These are phyloP conservation scores for Sonneratia alba DNA, from an alignment of 345 rosid species.

Conservation along the genomic window DNA sequence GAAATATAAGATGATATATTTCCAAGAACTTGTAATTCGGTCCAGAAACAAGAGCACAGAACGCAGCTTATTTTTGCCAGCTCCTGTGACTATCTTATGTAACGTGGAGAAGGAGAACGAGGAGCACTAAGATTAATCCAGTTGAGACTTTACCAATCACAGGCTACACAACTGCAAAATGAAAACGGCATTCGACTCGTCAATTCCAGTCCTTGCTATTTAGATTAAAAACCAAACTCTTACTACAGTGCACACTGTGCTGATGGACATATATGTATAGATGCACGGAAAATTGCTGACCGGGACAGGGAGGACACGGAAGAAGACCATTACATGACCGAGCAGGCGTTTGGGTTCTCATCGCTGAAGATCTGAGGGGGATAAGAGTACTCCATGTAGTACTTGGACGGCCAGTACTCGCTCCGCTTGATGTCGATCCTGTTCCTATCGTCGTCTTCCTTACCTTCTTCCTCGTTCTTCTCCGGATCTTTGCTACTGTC, in stretches of 20 bases:
- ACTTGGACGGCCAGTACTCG: constrained; percentile 39
- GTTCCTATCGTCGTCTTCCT: constrained; percentile 7
- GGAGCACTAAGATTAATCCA: not conserved
- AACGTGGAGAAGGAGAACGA: not conserved
- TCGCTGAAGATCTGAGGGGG: constrained; percentile 53
- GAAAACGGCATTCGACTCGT: not conserved
- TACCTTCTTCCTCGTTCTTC: constrained; percentile 14
- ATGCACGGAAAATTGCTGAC: constrained; percentile 12
- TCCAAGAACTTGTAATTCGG: not conserved
- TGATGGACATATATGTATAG: constrained; percentile 1
- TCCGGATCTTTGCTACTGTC: constrained; percentile 12
- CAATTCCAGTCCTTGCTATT: not conserved
- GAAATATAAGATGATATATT: no score
- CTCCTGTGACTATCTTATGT: not conserved
- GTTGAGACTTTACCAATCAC: not conserved
- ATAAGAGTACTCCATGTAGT: constrained; percentile 29
- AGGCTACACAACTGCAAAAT: not conserved
- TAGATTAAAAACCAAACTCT: not conserved
- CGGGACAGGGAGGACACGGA: not conserved
- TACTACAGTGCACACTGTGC: not conserved
- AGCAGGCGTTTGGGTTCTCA: constrained; percentile 65
- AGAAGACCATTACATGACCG: constrained; percentile 29
- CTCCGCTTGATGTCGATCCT: constrained; percentile 29
- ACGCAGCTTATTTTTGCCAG: not conserved
- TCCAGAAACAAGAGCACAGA: not conserved